Conservation (phyloP, 441 rosid genomes). For the Croton laevigatus region DNA sequence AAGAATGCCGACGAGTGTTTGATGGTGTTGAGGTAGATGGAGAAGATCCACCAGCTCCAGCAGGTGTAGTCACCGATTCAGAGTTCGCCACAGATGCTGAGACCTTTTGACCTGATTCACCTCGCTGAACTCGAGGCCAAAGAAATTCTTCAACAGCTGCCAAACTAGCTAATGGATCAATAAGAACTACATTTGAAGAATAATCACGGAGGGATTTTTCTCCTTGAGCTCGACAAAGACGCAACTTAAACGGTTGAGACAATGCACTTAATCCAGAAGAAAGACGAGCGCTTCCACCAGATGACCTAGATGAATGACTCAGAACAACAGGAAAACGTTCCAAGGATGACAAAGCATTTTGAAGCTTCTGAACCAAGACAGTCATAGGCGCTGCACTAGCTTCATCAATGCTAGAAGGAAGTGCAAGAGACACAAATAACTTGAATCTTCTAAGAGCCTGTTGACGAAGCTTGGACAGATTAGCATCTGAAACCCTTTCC, state of each 20-base stretch:
- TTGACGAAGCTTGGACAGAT: conserved; percentile 79
- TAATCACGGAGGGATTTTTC: conserved; percentile 96
- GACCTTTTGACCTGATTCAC: conserved; percentile 82
- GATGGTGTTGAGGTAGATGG: conserved; percentile 77
- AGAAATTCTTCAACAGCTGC: conserved; percentile 97
- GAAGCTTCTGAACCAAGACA: conserved; percentile 95
- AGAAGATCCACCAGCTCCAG: conserved; percentile 78
- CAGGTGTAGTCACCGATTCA: conserved; percentile 57
- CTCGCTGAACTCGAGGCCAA: conserved; percentile 95
- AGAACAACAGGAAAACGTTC: conserved; percentile 98
- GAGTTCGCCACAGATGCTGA: conserved; percentile 61
- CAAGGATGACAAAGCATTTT: conserved; percentile 87
- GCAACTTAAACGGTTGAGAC: conserved; percentile 94
- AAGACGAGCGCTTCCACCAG: conserved; percentile 90
- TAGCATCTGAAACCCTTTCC: conserved; percentile 79
- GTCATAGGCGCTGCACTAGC: conserved; percentile 65
- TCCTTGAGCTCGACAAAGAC: conserved; percentile 94
- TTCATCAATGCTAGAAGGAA: conserved; percentile 56
- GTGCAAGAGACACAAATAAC: conserved; percentile 74
- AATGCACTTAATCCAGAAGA: conserved; percentile 96
- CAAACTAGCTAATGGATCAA: conserved; percentile 97
- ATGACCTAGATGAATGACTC: conserved; percentile 89
- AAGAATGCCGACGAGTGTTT: conserved; percentile 70
- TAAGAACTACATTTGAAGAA: conserved; percentile 90
- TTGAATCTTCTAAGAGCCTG: conserved; percentile 80